phyloP scores from a whole-genome alignment of 176 grass and related monocot genomes.

The Thalia dealbata region DNA sequence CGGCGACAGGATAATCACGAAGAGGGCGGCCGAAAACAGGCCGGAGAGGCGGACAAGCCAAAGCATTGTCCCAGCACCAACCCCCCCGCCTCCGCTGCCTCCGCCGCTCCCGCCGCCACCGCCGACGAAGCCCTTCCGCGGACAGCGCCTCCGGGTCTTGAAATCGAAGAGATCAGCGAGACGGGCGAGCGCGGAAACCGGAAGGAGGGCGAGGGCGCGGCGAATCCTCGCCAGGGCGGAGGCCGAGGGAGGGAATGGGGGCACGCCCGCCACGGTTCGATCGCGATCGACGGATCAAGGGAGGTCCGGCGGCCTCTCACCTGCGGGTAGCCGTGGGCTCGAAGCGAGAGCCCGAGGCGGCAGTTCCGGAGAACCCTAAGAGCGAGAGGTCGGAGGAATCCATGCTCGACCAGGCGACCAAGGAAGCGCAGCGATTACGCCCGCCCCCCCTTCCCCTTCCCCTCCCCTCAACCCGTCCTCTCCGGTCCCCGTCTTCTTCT shows the following conservation, averaged over 20 bases:
- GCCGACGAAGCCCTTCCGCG: not conserved
- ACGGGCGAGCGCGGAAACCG: not conserved
- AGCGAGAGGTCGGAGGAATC: not conserved
- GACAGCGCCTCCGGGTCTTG: slow-evolving; percentile 3
- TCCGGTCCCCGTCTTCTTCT: too few relatives aligned
- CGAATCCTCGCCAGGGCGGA: slow-evolving; percentile 5
- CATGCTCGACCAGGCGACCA: not conserved
- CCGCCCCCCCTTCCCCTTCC: not conserved
- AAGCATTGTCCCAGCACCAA: not conserved
- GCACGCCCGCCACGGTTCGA: too few relatives aligned
- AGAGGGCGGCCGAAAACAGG: slow-evolving; percentile 16
- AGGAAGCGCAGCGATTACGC: not conserved
- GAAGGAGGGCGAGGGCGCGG: not conserved
- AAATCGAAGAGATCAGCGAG: slow-evolving; percentile 9
- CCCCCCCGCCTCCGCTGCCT: not conserved
- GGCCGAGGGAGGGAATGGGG: too few relatives aligned
- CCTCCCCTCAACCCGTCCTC: not conserved
- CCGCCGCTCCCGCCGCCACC: not conserved
- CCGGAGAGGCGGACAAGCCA: slow-evolving; percentile 23
- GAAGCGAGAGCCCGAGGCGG: not conserved
- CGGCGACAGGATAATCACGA: slow-evolving; percentile 16
- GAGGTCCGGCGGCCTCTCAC: too few relatives aligned
- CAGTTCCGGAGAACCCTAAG: not conserved
- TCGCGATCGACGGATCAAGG: too few relatives aligned
- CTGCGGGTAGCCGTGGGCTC: not conserved